A percentile compares a stretch with the other conserved stretches of the same genome.
These are phyloP conservation scores for Ulvella scutata DNA, from an alignment of 139 green algal species.

Conservation along the genomic window DNA sequence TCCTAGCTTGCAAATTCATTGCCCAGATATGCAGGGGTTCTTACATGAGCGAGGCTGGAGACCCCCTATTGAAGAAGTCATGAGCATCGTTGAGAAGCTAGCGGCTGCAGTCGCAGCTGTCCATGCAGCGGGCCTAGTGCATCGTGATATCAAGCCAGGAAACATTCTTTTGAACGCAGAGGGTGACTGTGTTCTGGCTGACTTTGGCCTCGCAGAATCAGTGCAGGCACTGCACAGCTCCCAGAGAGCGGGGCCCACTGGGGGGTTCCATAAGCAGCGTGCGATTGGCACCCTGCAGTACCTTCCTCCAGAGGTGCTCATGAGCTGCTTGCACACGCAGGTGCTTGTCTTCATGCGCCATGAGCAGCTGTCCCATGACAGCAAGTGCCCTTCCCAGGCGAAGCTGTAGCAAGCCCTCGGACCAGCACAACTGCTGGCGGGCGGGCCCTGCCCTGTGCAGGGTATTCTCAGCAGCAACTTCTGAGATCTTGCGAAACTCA, in stretches of 20 bases:
- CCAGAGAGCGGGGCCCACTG: neutral
- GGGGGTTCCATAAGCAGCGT: constrained; percentile 59
- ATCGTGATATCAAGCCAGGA: constrained; percentile 37
- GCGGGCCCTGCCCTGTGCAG: too few relatives aligned
- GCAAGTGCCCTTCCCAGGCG: neutral
- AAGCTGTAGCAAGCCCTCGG: too few relatives aligned
- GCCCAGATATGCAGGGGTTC: neutral
- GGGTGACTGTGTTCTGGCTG: constrained; percentile 2
- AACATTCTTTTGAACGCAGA: constrained; percentile 25
- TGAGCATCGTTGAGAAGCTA: constrained; percentile 28
- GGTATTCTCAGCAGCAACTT: too few relatives aligned
- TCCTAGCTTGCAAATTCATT: neutral
- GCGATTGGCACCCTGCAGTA: constrained; percentile 74
- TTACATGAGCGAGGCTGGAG: constrained; percentile 49
- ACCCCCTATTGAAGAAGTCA: constrained; percentile 14
- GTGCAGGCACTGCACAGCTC: constrained; percentile 5
- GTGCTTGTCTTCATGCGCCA: neutral
- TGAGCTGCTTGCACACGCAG: neutral
- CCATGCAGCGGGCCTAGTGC: constrained; percentile 23
- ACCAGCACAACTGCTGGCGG: too few relatives aligned
- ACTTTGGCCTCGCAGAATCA: constrained; percentile 17
- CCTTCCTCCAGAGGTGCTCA: constrained; percentile 75
- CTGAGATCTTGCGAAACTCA: too few relatives aligned
- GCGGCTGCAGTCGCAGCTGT: constrained; percentile 26
- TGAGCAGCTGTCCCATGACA: neutral